Evolutionary conservation across 106 monocot species (phyloP), one percentile per base, ranked within the genome.

Genomic region (Iris macrosiphon): DNA sequence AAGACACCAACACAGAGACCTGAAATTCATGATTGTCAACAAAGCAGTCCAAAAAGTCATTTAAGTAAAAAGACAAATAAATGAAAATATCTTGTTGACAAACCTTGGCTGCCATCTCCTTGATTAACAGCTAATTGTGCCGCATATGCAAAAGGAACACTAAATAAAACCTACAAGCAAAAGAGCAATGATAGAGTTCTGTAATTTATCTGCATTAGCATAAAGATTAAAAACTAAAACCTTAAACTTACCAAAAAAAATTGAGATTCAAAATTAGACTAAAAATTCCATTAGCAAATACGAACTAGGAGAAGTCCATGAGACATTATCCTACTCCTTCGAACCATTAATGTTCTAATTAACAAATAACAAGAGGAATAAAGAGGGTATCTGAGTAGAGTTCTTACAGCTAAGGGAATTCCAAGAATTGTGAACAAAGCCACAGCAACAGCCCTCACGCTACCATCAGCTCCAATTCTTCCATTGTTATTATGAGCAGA

Each of bases 51-150:
- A 6, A 57, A 39, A 18, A 33, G n/a, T 32, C 1, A 33, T n/a
- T n/a, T n/a, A 54, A 54, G 3, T 38, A 59, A 43, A 10, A 28
- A 11, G 25, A 28, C 15, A 31, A 14, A 2, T 51, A 6, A 19
- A 27, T 4, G 22, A 38, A 38, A 29, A 31, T 9, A 27, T 35
- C 15, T 16, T 17, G 9, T 21, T 3, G 5, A 69, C 57, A 12
- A 43, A 95, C 94, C 96, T 83, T 98, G 96, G 26, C 98, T 91
- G 25, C 96, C 96, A 0, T 87, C 96, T 8, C 96, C 96, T 26
- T 54, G 66, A 18, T 42, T 78, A 1, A 50, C 74, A 26, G 77
- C 87, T 32, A 98, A 60, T 15, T 87, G 79, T 6, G 90, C 83
- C 7, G 90, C 75, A 32, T 78, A 71, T 0, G 90, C 86, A 57